Evolutionary conservation across 2,329 filamentous ascomycete species (phyloP), one percentile per base, ranked within the genome.

Genomic region (Fusarium anthophilum): DNA sequence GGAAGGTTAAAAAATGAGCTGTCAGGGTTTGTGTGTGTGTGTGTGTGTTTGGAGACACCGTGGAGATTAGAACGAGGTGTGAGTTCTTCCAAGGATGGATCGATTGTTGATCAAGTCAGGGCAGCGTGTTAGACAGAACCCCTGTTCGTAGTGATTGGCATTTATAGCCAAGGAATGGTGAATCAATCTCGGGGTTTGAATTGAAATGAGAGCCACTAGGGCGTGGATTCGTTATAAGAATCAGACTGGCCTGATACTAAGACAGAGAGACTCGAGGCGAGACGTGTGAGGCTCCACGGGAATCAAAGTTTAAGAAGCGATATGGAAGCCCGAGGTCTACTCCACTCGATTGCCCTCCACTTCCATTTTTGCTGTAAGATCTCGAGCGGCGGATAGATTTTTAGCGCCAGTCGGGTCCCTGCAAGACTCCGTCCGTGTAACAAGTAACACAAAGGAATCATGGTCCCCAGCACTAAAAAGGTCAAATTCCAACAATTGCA

Each of bases 61-160:
- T 39, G 12, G 50, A 67, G 63, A 39, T 57, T 35, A 57, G 50
- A 48, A 30, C n/a, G 43, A 66, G 62, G 38, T 50, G 55, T 50
- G 47, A 60, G 53, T 32, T 64, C 55, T 32, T 47, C 35, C 22
- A 24, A 54, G 60, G 24, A 54, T 28, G 24, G 51, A 32, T 57
- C 22, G 58, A 44, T 58, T 60, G 41, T 57, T 73, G 71, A 74
- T 72, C 66, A 72, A 45, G 55, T 72, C 66, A 74, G 54, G 63
- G 67, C 58, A 60, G 37, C 37, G 26, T 61, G 43, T 72, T 74
- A 61, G 59, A 74, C 43, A 72, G 47, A 50, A 65, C 50, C 48
- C 47, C 55, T 44, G 38, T 63, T 28, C 56, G 38, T 47, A 56
- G 20, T 41, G 28, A 32, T 51, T 60, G 35, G 43, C 38, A 37